Percentiles rank a stretch among this genome's conserved stretches.
Evolutionary conservation across 2,329 filamentous ascomycete genomes (phyloP).

Genomic region (Arthrobotrys musiformis): DNA sequence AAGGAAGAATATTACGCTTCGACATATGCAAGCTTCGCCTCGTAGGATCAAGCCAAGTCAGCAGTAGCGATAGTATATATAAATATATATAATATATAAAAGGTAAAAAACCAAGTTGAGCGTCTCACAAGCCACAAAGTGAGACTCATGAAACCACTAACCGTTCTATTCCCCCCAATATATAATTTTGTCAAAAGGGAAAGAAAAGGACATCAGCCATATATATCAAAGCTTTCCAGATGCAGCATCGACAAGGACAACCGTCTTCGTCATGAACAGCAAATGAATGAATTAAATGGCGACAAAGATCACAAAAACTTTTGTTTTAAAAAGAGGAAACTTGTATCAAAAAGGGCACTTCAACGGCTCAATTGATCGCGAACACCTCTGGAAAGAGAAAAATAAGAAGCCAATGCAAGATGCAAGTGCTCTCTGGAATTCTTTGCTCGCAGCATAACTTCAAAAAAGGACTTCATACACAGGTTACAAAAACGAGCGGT

Average conservation of each 20-base stretch:
- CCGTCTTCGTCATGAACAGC: not conserved
- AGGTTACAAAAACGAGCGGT: not conserved
- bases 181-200: not conserved
- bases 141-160: not conserved
- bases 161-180: not conserved
- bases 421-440: slow-evolving; percentile 2
- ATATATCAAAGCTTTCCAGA: not conserved
- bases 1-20: not conserved
- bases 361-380: slow-evolving; percentile 11
- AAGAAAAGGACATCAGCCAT: too few relatives aligned
- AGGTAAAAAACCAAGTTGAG: too few relatives aligned
- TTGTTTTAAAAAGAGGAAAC: slow-evolving; percentile 20
- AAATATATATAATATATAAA: too few relatives aligned
- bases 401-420: not conserved
- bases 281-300: not conserved
- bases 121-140: not conserved
- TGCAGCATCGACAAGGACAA: not conserved
- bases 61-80: not conserved
- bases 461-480: slow-evolving; percentile 1
- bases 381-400: not conserved
- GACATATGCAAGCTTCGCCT: not conserved
- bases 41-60: not conserved
- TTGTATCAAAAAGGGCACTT: not conserved
- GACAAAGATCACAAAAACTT: slow-evolving; percentile 10
- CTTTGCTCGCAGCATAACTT: not conserved